phyloP scores from a whole-genome alignment of 352 stramenopile genomes.

The Sclerospora graminicola region DNA sequence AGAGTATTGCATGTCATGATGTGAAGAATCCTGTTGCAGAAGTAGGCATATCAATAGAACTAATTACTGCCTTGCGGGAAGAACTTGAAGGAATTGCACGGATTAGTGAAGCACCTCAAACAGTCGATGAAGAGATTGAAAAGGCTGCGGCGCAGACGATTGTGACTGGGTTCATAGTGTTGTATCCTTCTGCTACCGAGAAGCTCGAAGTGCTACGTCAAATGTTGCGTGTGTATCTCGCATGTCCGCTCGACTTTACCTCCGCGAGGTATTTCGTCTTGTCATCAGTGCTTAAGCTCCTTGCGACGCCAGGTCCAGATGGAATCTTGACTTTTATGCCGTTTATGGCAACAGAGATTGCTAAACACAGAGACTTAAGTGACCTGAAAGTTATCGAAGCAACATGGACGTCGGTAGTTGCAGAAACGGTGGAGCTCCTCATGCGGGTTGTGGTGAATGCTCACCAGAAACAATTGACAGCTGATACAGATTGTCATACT shows the following conservation, averaged over 20 bases:
- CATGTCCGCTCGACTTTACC: slow-evolving; percentile 12
- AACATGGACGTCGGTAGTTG: slow-evolving; percentile 12
- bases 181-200: slow-evolving; percentile 55
- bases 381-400: slow-evolving; percentile 3
- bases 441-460: slow-evolving; percentile 26
- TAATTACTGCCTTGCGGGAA: slow-evolving; percentile 27
- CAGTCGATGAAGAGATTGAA: slow-evolving; percentile 23
- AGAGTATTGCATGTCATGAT: slow-evolving; percentile 50
- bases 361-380: slow-evolving; percentile 1
- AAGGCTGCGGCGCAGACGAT: slow-evolving; percentile 52
- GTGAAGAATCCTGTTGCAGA: slow-evolving; percentile 27
- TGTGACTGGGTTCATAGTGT: slow-evolving; percentile 41
- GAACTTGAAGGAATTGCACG: slow-evolving; percentile 42
- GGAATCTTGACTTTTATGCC: slow-evolving; percentile 68
- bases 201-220: slow-evolving; percentile 59
- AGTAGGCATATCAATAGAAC: slow-evolving; percentile 21
- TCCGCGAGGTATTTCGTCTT: slow-evolving; percentile 51
- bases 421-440: slow-evolving; percentile 30
- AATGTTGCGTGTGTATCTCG: slow-evolving; percentile 38
- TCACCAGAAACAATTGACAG: slow-evolving; percentile 11
- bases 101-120: slow-evolving; percentile 12
- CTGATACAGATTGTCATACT: background rate
- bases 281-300: slow-evolving; percentile 35
- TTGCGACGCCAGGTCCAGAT: slow-evolving; percentile 43
- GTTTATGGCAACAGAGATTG: slow-evolving; percentile 6